Conservation (phyloP, 78 protist species). For the Monosiga brevicollis region DNA sequence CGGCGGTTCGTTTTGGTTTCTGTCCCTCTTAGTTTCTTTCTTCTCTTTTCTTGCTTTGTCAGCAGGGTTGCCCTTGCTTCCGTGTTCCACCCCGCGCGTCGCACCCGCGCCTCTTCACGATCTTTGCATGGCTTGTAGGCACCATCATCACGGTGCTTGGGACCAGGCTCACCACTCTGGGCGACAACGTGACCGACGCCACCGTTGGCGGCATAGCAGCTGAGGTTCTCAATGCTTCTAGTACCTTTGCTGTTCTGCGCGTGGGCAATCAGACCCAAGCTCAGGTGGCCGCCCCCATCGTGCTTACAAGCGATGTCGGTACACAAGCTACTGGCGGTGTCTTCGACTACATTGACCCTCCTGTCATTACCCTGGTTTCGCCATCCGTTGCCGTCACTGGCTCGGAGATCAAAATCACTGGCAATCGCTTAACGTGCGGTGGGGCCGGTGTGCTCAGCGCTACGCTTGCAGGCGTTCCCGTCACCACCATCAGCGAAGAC, state of each 20-base stretch:
- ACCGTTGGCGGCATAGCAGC: neutral
- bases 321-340: neutral
- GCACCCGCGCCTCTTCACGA: no score
- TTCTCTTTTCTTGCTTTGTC: no score
- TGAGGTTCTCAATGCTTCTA: neutral
- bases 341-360: neutral
- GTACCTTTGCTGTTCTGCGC: neutral
- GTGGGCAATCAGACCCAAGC: neutral
- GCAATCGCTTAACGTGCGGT: neutral
- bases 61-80: no score
- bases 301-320: neutral
- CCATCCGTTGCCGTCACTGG: neutral
- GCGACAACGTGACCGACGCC: neutral
- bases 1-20: neutral
- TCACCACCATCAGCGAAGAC: neutral
- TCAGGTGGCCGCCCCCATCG: neutral
- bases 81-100: no score
- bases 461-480: neutral
- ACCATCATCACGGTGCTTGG: neutral
- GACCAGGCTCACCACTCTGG: neutral
- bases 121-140: no score
- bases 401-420: neutral
- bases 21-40: no score
- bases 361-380: neutral
- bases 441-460: neutral